Evolutionary conservation across 1,284 basidiomycete genomes (phyloP).

Genomic region (Testicularia cyperi): DNA sequence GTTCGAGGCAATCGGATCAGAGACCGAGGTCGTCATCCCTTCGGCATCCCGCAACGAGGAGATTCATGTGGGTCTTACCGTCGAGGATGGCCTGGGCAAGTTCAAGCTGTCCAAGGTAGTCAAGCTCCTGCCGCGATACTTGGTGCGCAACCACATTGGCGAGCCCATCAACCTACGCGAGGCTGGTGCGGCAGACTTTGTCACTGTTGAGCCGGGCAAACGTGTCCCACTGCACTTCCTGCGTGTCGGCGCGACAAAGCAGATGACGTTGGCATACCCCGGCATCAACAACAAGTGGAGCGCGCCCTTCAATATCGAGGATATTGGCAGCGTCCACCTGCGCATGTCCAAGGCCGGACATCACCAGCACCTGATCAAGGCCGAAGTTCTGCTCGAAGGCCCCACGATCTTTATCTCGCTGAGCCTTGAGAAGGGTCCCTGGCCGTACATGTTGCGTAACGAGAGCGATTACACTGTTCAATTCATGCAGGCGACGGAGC

Average conservation of each 20-base stretch:
- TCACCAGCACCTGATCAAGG: slow-evolving; percentile 69
- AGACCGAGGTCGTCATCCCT: slow-evolving; percentile 77
- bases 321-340: slow-evolving; percentile 83
- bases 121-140: slow-evolving; percentile 84
- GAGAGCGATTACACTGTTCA: slow-evolving; percentile 74
- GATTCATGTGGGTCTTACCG: slow-evolving; percentile 84
- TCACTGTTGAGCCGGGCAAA: slow-evolving; percentile 63
- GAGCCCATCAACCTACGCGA: slow-evolving; percentile 79
- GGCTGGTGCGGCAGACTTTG: slow-evolving; percentile 67
- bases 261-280: slow-evolving; percentile 78
- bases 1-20: slow-evolving; percentile 82
- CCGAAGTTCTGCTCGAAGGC: slow-evolving; percentile 80
- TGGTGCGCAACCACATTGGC: slow-evolving; percentile 79
- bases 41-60: slow-evolving; percentile 73
- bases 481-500: slow-evolving; percentile 68
- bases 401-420: slow-evolving; percentile 86
- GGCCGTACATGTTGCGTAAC: slow-evolving; percentile 92
- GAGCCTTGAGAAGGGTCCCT: slow-evolving; percentile 69
- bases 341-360: slow-evolving; percentile 64
- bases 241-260: slow-evolving; percentile 65
- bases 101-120: slow-evolving; percentile 96
- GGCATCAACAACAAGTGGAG: slow-evolving; percentile 84
- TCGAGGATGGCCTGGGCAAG: slow-evolving; percentile 83
- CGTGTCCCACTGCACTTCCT: slow-evolving; percentile 73
- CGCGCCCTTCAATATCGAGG: slow-evolving; percentile 85